Evolutionary conservation across 2,329 filamentous ascomycete genomes (phyloP).

Genomic region (Arthroderma sp.): DNA sequence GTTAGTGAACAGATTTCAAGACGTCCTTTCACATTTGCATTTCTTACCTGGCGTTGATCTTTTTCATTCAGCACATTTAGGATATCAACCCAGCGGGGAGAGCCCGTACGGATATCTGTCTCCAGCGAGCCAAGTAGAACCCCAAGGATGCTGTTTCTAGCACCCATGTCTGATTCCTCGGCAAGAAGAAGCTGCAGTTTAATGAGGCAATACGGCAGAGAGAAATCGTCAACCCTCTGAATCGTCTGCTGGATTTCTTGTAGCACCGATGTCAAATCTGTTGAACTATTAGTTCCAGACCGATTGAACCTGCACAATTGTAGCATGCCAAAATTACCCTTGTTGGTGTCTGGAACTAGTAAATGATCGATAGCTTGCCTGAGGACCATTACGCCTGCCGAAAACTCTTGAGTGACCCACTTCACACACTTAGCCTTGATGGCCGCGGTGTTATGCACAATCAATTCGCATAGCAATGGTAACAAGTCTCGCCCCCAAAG

Average conservation of each 20-base stretch:
- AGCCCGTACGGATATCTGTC: constrained; percentile 21
- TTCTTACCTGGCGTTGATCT: constrained; percentile 22
- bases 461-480: constrained; percentile 20
- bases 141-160: constrained; percentile 23
- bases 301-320: not conserved
- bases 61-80: constrained; percentile 26
- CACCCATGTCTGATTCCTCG: constrained; percentile 15
- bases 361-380: constrained; percentile 22
- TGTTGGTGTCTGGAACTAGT: constrained; percentile 17
- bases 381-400: constrained; percentile 16
- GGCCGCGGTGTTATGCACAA: constrained; percentile 20
- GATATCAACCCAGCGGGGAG: constrained; percentile 27
- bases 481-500: constrained; percentile 16
- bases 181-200: constrained; percentile 30
- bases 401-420: constrained; percentile 17
- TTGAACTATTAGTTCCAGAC: constrained; percentile 8
- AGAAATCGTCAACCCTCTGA: constrained; percentile 28
- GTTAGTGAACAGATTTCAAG: not conserved
- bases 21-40: not conserved
- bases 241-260: constrained; percentile 17
- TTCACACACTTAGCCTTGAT: constrained; percentile 19
- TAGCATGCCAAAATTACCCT: constrained; percentile 5
- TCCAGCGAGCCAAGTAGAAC: constrained; percentile 29
- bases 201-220: constrained; percentile 30
- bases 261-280: constrained; percentile 10